A percentile compares a stretch with the other conserved stretches of the same genome.
Conservation (phyloP, 75 land plant species). For the Gnetum montanum region DNA sequence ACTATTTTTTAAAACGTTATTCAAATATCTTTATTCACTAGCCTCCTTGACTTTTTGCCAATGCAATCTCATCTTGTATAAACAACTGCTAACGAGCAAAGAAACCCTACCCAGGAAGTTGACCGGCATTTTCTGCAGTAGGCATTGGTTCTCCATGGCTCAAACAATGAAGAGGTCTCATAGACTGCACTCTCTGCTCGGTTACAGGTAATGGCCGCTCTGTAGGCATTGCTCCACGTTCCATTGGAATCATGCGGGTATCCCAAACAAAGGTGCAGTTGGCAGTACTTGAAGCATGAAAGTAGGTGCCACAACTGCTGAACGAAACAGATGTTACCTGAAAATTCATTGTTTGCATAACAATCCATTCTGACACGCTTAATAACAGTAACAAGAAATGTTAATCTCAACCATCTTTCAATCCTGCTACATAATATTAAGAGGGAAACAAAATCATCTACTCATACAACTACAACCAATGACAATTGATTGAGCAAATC, state of each 20-base stretch:
- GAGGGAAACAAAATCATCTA: neutral
- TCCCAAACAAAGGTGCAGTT: constrained; percentile 43
- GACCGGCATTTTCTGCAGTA: constrained; percentile 35
- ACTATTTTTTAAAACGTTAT: too few relatives aligned
- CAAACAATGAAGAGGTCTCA: constrained; percentile 27
- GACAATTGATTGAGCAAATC: too few relatives aligned
- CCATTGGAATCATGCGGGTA: constrained; percentile 36
- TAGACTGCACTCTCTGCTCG: constrained; percentile 4
- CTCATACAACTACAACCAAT: too few relatives aligned
- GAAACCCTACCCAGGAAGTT: constrained; percentile 31
- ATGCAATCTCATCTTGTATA: too few relatives aligned
- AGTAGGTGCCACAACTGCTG: constrained; percentile 36
- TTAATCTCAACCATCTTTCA: too few relatives aligned
- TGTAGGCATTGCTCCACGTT: constrained; percentile 16
- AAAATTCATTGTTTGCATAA: constrained; percentile 1
- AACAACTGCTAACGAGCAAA: too few relatives aligned
- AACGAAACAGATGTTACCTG: constrained; percentile 53
- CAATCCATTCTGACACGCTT: neutral
- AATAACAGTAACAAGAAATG: constrained; percentile 2
- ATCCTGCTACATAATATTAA: neutral
- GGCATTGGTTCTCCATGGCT: constrained; percentile 49
- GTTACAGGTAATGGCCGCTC: constrained; percentile 17
- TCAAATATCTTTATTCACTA: too few relatives aligned
- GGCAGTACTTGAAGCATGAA: constrained; percentile 44
- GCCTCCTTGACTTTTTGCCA: too few relatives aligned